Percentiles rank a stretch among this genome's conserved stretches.
These are phyloP conservation scores for Amaranthus palmeri DNA, from an alignment of 148 eudicot species.

Conservation along the genomic window DNA sequence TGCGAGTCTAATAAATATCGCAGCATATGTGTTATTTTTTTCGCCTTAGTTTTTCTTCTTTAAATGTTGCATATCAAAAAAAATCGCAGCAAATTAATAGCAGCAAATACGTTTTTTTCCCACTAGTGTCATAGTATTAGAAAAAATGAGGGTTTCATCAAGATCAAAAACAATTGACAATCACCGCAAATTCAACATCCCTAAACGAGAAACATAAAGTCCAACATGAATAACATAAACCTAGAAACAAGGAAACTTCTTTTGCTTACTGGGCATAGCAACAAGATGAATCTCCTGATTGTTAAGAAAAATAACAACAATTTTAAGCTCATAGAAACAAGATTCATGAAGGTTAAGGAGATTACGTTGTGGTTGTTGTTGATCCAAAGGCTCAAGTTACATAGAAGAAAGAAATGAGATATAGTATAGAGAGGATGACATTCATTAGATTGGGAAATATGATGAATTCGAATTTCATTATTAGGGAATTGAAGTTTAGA, in stretches of 20 bases:
- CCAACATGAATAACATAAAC: constrained; percentile 56
- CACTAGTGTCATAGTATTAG: constrained; percentile 90
- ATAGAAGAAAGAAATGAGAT: constrained; percentile 51
- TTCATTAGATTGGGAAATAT: constrained; percentile 48
- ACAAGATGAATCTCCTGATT: constrained; percentile 83
- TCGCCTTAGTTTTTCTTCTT: too few species aligned
- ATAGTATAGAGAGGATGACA: constrained; percentile 69
- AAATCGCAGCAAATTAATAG: too few species aligned
- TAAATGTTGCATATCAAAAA: too few species aligned
- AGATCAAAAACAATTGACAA: constrained; percentile 70
- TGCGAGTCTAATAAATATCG: too few species aligned
- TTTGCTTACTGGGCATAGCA: constrained; percentile 91
- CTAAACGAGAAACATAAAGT: constrained; percentile 53
- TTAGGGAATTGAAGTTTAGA: constrained; percentile 57
- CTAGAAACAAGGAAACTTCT: constrained; percentile 96
- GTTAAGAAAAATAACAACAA: constrained; percentile 68
- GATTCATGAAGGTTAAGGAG: constrained; percentile 57
- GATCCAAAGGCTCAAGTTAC: constrained; percentile 64
- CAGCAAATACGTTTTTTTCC: too few species aligned
- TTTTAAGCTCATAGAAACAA: constrained; percentile 70
- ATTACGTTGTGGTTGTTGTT: constrained; percentile 15
- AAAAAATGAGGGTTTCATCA: constrained; percentile 88
- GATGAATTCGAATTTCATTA: constrained; percentile 72
- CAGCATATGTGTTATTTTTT: too few species aligned
- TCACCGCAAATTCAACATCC: constrained; percentile 83